Conservation (phyloP, 768 basidiomycete genomes). For the Phaeotremella skinneri region DNA sequence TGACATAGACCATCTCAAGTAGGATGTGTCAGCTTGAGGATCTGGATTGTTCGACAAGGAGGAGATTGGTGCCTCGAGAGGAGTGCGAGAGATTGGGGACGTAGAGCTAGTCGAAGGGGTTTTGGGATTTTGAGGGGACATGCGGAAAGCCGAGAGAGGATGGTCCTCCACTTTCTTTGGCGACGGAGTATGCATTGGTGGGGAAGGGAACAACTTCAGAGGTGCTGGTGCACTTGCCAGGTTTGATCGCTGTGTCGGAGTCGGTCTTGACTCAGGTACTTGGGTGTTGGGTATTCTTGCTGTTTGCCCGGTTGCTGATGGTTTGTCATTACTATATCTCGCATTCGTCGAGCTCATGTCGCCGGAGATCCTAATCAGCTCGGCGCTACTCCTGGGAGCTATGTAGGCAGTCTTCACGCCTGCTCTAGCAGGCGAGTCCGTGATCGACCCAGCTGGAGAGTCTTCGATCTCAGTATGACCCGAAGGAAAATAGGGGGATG, state of each 20-base stretch:
- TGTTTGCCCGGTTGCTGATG: slow-evolving; percentile 7
- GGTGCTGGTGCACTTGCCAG: not conserved
- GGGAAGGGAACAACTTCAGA: slow-evolving; percentile 4
- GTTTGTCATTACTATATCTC: slow-evolving; percentile 6
- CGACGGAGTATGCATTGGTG: slow-evolving; percentile 12
- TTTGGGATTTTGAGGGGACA: not conserved
- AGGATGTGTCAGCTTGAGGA: not conserved
- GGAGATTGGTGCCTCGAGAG: not conserved
- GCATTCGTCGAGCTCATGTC: slow-evolving; percentile 2
- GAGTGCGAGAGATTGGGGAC: slow-evolving; percentile 1
- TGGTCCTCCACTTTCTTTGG: slow-evolving; percentile 4
- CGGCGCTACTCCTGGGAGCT: slow-evolving; percentile 3
- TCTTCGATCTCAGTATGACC: not conserved
- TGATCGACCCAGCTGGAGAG: not conserved
- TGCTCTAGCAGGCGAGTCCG: not conserved
- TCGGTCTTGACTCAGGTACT: not conserved
- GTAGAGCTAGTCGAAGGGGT: not conserved
- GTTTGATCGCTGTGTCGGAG: not conserved
- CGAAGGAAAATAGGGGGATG: slow-evolving; percentile 3
- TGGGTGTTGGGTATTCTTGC: not conserved
- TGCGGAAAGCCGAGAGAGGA: slow-evolving; percentile 12
- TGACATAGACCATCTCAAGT: not conserved
- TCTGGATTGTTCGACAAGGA: no score
- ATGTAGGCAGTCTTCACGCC: slow-evolving; percentile 10
- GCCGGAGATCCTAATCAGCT: slow-evolving; percentile 5